A percentile compares a stretch with the other conserved stretches of the same genome.
Conservation (phyloP, 2,329 filamentous ascomycete genomes). For the Colletotrichum navitas region DNA sequence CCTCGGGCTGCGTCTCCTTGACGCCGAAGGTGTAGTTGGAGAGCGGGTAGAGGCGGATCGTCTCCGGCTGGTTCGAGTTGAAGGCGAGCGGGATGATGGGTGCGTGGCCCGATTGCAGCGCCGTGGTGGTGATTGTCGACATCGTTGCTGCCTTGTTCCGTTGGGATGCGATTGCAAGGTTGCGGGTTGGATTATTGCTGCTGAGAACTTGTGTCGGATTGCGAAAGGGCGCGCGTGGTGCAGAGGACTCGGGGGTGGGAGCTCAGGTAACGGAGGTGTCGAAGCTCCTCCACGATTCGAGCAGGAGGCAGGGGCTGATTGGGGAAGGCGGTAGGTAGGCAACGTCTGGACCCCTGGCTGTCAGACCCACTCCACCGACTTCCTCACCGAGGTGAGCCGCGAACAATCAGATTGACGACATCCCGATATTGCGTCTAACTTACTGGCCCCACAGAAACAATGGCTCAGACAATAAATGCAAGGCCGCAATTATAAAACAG, state of each 20-base stretch:
- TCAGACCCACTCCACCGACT: not conserved
- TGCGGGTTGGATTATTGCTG: not conserved
- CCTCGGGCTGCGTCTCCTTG: slow-evolving; percentile 97
- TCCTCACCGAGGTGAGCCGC: slow-evolving; percentile 15
- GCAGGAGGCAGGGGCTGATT: not conserved
- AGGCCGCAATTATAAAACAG: not conserved
- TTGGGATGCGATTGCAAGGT: not conserved
- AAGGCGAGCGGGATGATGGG: slow-evolving; percentile 86
- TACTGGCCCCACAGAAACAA: not conserved
- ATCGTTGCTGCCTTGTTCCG: slow-evolving; percentile 60
- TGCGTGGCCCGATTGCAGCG: slow-evolving; percentile 82
- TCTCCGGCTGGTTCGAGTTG: slow-evolving; percentile 88
- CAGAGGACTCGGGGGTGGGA: slow-evolving; percentile 14
- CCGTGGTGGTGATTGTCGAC: slow-evolving; percentile 85
- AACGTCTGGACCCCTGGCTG: not conserved
- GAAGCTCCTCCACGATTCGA: slow-evolving; percentile 25
- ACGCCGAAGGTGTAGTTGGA: slow-evolving; percentile 99
- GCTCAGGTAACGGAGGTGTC: slow-evolving; percentile 18
- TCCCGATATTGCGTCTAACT: not conserved
- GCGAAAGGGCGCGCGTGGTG: slow-evolving; percentile 12
- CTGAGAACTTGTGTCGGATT: not conserved
- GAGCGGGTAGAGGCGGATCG: slow-evolving; percentile 91
- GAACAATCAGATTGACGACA: not conserved
- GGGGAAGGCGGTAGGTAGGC: slow-evolving; percentile 16
- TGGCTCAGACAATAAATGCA: not conserved